Base-by-base conservation (phyloP, 192 early-diverging fungal species). In the Umbelopsis sp. region DNA sequence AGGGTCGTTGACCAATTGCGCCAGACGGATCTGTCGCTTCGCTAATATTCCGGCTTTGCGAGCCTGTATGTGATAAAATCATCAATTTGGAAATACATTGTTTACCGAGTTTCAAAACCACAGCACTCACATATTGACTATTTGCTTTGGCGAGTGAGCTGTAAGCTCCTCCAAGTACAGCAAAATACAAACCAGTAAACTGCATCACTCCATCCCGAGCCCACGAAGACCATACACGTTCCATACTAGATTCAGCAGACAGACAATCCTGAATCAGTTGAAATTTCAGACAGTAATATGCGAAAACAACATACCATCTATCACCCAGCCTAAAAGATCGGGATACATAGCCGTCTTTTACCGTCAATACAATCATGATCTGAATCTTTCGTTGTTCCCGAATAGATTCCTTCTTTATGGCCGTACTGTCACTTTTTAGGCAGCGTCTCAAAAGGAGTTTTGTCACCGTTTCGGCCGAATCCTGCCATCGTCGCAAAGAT, bases 101-200 rank as follows among this genome's bases (percentile, higher is more conserved):
- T 10, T 27, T 25, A 72, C 15, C 0, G 48, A 44, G 50, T 45
- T 9, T 44, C 10, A 41, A 11, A 18, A 4, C 5, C 20, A 41
- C 2, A 46, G 45, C 47, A 67, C 74, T 66, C 69, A 77, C 79
- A 61, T 78, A 74, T 49, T 51, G 20, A 8, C 51, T 68, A 49
- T 79, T 82, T 37, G 68, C 45, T 51, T 79, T 82, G 25, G 78
- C 81, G n/a, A 82, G 52, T 23, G 78, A 75, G 53, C 78, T 77
- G 33, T 77, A 82, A 2, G 81, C 81, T 21, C 81, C 81, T 8
- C 81, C 81, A 22, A 82, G 58, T 2, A 82, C 81, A 8, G 81
- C 76, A 45, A 72, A 80, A 70, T 74, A 82, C 6, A 76, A 69
- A 27, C 81, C 68, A 12, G 68, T 73, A 67, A 80, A 70, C 3